phyloP scores from a whole-genome alignment of 75 land plant genomes.

The Selaginella moellendorffii region DNA sequence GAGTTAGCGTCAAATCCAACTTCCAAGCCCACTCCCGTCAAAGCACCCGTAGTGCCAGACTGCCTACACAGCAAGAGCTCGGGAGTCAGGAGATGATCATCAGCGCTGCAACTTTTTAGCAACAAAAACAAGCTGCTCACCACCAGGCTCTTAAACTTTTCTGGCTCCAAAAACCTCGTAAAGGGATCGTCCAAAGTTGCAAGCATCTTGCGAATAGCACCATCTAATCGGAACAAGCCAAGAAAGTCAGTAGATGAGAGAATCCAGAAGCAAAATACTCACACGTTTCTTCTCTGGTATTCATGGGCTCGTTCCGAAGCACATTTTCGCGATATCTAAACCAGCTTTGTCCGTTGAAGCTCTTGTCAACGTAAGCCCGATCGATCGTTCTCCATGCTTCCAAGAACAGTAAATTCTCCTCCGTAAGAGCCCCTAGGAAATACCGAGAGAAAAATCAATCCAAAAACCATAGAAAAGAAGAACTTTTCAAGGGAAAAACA shows the following conservation, averaged over 20 bases:
- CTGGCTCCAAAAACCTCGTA: slow-evolving; percentile 92
- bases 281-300: slow-evolving; percentile 92
- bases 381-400: slow-evolving; percentile 98
- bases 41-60: slow-evolving; percentile 89
- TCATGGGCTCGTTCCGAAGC: slow-evolving; percentile 81
- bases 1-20: slow-evolving; percentile 55
- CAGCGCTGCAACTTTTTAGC: too few species aligned
- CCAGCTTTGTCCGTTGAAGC: slow-evolving; percentile 96
- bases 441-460: background rate
- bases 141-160: slow-evolving; percentile 79
- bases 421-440: slow-evolving; percentile 60
- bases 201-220: slow-evolving; percentile 55
- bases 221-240: background rate
- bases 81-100: background rate
- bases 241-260: slow-evolving; percentile 5
- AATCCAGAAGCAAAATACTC: slow-evolving; percentile 11
- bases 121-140: slow-evolving; percentile 22
- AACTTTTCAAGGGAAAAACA: background rate
- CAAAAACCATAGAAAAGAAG: background rate
- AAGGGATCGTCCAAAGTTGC: slow-evolving; percentile 87
- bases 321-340: slow-evolving; percentile 92
- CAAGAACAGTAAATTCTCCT: slow-evolving; percentile 88
- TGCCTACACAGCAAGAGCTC: slow-evolving; percentile 37
- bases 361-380: slow-evolving; percentile 91
- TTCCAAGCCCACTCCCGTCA: slow-evolving; percentile 93